These are phyloP conservation scores for Cercospora sp. DNA, from an alignment of 2,329 filamentous ascomycete genomes.

Conservation along the genomic window DNA sequence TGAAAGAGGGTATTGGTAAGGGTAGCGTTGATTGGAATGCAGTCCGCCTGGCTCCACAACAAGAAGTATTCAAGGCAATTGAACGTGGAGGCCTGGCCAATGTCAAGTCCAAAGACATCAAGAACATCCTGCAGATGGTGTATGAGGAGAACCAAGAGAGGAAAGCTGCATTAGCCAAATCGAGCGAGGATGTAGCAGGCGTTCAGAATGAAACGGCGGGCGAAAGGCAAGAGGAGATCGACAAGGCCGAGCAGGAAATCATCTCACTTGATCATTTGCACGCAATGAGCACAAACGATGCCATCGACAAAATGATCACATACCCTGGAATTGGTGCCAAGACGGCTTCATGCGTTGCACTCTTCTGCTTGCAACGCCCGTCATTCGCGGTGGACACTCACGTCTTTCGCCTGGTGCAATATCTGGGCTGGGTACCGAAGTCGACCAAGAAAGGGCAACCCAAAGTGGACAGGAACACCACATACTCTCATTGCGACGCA, in stretches of 20 bases:
- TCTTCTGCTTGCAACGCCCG: slow-evolving; percentile 65
- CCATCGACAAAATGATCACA: slow-evolving; percentile 57
- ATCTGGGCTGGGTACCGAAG: slow-evolving; percentile 62
- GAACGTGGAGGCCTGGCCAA: slow-evolving; percentile 68
- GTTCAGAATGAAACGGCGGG: slow-evolving; percentile 49
- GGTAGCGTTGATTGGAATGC: slow-evolving; percentile 75
- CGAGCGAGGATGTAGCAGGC: slow-evolving; percentile 36
- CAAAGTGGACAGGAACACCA: slow-evolving; percentile 52
- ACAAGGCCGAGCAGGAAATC: slow-evolving; percentile 57
- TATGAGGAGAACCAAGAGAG: slow-evolving; percentile 66
- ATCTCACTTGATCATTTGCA: slow-evolving; percentile 67
- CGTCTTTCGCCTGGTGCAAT: slow-evolving; percentile 63
- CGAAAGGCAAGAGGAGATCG: slow-evolving; percentile 59
- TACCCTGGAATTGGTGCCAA: slow-evolving; percentile 67
- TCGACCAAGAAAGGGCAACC: slow-evolving; percentile 45
- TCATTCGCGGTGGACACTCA: slow-evolving; percentile 67
- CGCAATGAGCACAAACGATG: slow-evolving; percentile 55
- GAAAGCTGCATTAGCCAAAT: slow-evolving; percentile 51
- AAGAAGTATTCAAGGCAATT: slow-evolving; percentile 68
- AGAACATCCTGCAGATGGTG: slow-evolving; percentile 70
- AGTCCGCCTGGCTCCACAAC: slow-evolving; percentile 59
- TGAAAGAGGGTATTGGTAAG: slow-evolving; percentile 63
- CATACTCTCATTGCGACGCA: slow-evolving; percentile 62
- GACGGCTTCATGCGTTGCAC: slow-evolving; percentile 63
- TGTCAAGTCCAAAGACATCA: slow-evolving; percentile 72